Base-by-base conservation (phyloP, 2,329 filamentous ascomycete species). In the Zymoseptoria crescenta region DNA sequence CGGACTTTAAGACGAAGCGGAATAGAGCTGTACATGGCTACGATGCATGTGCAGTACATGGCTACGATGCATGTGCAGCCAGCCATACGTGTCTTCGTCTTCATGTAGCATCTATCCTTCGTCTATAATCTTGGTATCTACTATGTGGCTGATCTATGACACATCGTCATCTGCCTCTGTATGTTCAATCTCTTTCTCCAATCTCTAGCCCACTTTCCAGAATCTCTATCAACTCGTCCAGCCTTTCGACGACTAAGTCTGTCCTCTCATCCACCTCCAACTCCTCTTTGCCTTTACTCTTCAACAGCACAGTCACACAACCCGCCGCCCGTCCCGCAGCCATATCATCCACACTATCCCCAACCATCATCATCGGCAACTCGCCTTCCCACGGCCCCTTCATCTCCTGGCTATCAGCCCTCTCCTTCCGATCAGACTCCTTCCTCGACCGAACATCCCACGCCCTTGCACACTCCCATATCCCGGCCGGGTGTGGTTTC, bases 401-500 rank as follows among this genome's bases (percentile, higher is more conserved):
- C 10, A 45, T 2, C 10, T 45, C 16, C 35, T 16, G 13, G 13
- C 16, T 13, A 4, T 7, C 35, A n/a, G 6, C 16, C 35, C 35
- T 45, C 35, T 45, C 35, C 35, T 45, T 13, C 16, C 35, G 35
- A 45, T 45, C 35, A 13, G 35, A 45, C 13, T 6, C 35, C 35
- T 45, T 45, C 13, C 35, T n/a, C 35, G 13, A 13, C 16, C 35
- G 35, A 4, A 45, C 35, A 16, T 16, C 35, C 92, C 92, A 96
- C 59, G 79, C 76, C 63, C 82, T 79, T 0, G 91, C 91, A 66
- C 96, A 96, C 72, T 94, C 88, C 71, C 95, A 71, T 57, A 96
- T 91, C 0, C 91, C 92, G 0, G 89, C 91, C 1, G 93, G 93
- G 67, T 91, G 83, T 0, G 93, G 93, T 74, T 97, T 96, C 7